Percentiles rank a stretch among this genome's conserved stretches.
phyloP scores from a whole-genome alignment of 805 yeast species.

The Tetrapisispora fleetii region DNA sequence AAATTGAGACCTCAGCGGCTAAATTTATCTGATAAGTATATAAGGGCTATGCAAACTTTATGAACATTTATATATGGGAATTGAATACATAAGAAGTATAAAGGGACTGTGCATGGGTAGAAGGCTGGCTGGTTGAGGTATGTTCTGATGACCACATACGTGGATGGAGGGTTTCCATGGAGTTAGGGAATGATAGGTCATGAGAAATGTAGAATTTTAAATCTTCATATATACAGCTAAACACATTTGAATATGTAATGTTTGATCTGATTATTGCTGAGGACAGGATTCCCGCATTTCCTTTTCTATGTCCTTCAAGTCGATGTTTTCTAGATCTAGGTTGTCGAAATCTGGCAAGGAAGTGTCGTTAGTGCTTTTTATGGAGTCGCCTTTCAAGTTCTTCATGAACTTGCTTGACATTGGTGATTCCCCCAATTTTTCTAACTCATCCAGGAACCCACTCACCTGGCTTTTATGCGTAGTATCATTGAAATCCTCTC shows the following conservation, averaged over 20 bases:
- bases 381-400: conserved; percentile 11
- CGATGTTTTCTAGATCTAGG: conserved; percentile 16
- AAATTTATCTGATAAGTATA: too few species aligned
- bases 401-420: conserved; percentile 6
- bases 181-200: too few species aligned
- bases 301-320: conserved; percentile 19
- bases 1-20: neutral
- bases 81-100: too few species aligned
- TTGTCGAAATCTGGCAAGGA: conserved; percentile 19
- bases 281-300: conserved; percentile 24
- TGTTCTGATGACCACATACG: too few species aligned
- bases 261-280: conserved; percentile 16
- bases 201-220: too few species aligned
- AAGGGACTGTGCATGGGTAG: too few species aligned
- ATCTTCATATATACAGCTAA: neutral
- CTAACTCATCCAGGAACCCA: conserved; percentile 21
- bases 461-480: conserved; percentile 15
- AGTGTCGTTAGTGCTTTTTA: conserved; percentile 10
- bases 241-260: neutral
- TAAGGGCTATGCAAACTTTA: neutral
- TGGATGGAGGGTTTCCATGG: too few species aligned
- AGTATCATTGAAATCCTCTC: conserved; percentile 37
- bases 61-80: too few species aligned
- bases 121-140: too few species aligned
- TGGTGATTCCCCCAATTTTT: conserved; percentile 27